Conservation (phyloP, 2,329 filamentous ascomycete species). For the Trichoderma brevicompactum region DNA sequence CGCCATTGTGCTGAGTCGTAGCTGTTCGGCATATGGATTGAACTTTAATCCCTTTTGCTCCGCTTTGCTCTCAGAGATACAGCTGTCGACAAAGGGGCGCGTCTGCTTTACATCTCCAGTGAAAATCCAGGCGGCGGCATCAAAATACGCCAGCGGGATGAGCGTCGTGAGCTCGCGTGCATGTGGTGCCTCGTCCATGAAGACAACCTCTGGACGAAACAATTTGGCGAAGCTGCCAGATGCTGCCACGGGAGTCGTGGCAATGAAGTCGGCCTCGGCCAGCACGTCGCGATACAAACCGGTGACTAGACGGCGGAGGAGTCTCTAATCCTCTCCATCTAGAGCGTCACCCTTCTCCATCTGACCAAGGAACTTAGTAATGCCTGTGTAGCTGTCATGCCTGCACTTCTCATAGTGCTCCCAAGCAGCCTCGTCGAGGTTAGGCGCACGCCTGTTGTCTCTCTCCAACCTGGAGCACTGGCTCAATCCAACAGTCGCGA, state of each 20-base stretch:
- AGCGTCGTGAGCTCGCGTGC: conserved; percentile 51
- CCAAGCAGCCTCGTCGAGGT: conserved; percentile 51
- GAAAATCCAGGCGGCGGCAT: conserved; percentile 50
- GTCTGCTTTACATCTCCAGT: conserved; percentile 53
- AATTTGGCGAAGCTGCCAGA: conserved; percentile 49
- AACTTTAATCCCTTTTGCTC: conserved; percentile 33
- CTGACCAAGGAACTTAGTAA: conserved; percentile 45
- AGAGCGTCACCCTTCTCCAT: conserved; percentile 39
- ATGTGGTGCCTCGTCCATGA: conserved; percentile 72
- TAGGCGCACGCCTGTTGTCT: conserved; percentile 41
- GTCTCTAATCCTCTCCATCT: conserved; percentile 37
- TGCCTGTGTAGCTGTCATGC: conserved; percentile 38
- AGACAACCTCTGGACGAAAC: conserved; percentile 81
- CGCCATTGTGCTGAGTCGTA: conserved; percentile 46
- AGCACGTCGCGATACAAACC: conserved; percentile 47
- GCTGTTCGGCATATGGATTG: conserved; percentile 42
- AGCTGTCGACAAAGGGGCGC: conserved; percentile 47
- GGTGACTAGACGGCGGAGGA: conserved; percentile 41
- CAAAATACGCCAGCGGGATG: conserved; percentile 50
- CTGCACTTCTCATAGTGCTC: conserved; percentile 44
- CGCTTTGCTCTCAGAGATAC: conserved; percentile 30
- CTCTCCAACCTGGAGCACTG: conserved; percentile 29
- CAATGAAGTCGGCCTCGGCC: conserved; percentile 48
- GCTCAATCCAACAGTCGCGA: conserved; percentile 37
- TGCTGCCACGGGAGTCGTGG: conserved; percentile 52